Evolutionary conservation across 805 yeast species (phyloP).

Genomic region (Kodamaea fukazawae): DNA sequence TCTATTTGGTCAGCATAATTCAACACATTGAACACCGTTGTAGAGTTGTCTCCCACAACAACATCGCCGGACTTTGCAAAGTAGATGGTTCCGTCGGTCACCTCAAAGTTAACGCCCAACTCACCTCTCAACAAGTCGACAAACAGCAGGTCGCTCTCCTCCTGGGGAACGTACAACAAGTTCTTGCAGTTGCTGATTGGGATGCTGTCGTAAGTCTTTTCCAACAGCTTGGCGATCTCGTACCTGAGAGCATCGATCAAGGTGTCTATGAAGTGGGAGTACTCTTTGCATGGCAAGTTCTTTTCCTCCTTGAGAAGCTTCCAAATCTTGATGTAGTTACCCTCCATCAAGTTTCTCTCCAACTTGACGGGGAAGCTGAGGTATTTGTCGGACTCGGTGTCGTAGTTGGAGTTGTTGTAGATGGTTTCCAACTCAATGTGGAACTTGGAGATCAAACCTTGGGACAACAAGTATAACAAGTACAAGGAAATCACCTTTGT

Average conservation of each 20-base stretch:
- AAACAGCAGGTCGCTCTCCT: constrained; percentile 33
- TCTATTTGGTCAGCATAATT: constrained; percentile 89
- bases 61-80: constrained; percentile 20
- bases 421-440: constrained; percentile 85
- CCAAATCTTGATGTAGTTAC: constrained; percentile 91
- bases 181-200: constrained; percentile 83
- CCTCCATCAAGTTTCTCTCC: constrained; percentile 94
- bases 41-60: constrained; percentile 33
- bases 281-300: constrained; percentile 69
- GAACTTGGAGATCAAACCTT: constrained; percentile 82
- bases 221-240: constrained; percentile 83
- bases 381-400: constrained; percentile 60
- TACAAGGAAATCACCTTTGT: constrained; percentile 74
- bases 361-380: constrained; percentile 82
- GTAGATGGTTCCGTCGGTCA: constrained; percentile 49
- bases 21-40: constrained; percentile 63
- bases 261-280: constrained; percentile 70
- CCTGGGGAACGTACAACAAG: constrained; percentile 63
- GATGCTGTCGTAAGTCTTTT: constrained; percentile 68
- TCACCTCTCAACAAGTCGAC: constrained; percentile 30
- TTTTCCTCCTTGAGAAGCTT: constrained; percentile 58
- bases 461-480: constrained; percentile 71
- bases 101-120: constrained; percentile 54
- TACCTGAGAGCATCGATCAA: constrained; percentile 75
- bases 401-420: constrained; percentile 51